Conservation (phyloP, 306 rosid genomes). For the Begonia fuchsioides region DNA sequence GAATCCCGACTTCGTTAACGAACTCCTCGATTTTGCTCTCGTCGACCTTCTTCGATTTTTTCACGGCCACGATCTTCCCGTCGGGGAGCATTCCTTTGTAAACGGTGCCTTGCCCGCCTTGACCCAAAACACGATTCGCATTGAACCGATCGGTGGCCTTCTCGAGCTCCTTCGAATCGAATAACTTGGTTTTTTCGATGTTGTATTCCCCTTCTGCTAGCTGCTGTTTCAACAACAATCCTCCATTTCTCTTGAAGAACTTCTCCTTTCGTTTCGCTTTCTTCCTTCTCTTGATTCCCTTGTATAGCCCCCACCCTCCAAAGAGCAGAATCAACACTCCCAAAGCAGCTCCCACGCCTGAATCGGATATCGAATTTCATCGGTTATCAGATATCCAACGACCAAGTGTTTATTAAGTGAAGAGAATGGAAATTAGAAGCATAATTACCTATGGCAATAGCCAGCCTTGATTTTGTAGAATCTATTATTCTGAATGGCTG, state of each 20-base stretch:
- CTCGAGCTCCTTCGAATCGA: conserved; percentile 29
- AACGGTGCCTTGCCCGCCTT: conserved; percentile 19
- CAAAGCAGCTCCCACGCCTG: conserved; percentile 33
- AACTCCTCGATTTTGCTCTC: conserved; percentile 19
- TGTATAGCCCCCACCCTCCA: conserved; percentile 15
- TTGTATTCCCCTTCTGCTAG: conserved; percentile 14
- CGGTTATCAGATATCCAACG: neutral
- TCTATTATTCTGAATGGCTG: neutral
- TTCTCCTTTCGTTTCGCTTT: conserved; percentile 13
- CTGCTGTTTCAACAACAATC: conserved; percentile 29
- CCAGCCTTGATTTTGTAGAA: neutral
- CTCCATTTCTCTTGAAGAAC: conserved; percentile 44
- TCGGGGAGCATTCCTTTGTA: conserved; percentile 19
- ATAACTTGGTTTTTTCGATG: conserved; percentile 24
- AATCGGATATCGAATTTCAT: neutral
- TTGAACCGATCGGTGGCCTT: conserved; percentile 24
- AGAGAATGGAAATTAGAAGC: neutral
- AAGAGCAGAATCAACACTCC: conserved; percentile 22
- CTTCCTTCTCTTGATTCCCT: conserved; percentile 12
- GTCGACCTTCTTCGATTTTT: conserved; percentile 22
- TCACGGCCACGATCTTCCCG: conserved; percentile 15
- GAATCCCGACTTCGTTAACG: conserved; percentile 30
- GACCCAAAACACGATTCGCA: conserved; percentile 12
- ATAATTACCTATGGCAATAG: neutral
- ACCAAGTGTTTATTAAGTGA: neutral